Base-by-base conservation (phyloP, 352 stramenopile genomes). In the Hyaloperonospora arabidopsidis region DNA sequence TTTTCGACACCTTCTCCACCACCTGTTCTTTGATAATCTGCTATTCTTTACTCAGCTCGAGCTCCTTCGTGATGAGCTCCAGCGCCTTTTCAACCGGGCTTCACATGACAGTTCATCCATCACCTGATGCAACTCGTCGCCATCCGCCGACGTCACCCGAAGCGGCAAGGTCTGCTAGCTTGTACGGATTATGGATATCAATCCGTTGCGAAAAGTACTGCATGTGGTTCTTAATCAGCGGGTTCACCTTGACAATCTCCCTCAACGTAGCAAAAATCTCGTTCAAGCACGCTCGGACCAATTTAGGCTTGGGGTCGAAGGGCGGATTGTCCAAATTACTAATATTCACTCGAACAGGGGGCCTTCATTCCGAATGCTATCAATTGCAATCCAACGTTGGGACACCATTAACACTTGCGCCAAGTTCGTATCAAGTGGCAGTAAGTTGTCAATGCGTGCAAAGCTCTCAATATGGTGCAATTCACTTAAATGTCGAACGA, bases 221-320 rank as follows among this genome's bases (percentile, higher is more conserved):
- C 52, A 99, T 95, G 69, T 98, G 95, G 63, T 99, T 96, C 57
- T 97, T 96, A 58, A 99, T 97, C 13, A 99, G 62, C 18, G 94
- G 93, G 69, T 99, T 99, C 52, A 97, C 68, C 64, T 98, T 96
- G 21, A 98, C 89, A 34, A 99, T 87, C 61, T 98, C 95, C 22
- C 95, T 86, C 63, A 98, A 81, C 21, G 93, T 97, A 21, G 82
- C 91, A 6, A 99, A 78, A 49, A 99, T 97, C 74, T 99, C 96
- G 66, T 99, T 98, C 46, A 85, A 97, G 46, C 98, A 96, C 4
- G 97, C 97, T 34, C 87, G 79, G 36, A 98, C 96, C 6, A 95
- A 85, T 62, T 97, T 73, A 67, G 72, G 88, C 52, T 89, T 77
- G 7, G 81, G 66, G 50, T 90, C 81, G 45, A 69, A 88, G 0